Percentiles rank a stretch among this genome's conserved stretches.
Conservation (phyloP, 495 filamentous ascomycete species). For the Penicillium verhagenii region DNA sequence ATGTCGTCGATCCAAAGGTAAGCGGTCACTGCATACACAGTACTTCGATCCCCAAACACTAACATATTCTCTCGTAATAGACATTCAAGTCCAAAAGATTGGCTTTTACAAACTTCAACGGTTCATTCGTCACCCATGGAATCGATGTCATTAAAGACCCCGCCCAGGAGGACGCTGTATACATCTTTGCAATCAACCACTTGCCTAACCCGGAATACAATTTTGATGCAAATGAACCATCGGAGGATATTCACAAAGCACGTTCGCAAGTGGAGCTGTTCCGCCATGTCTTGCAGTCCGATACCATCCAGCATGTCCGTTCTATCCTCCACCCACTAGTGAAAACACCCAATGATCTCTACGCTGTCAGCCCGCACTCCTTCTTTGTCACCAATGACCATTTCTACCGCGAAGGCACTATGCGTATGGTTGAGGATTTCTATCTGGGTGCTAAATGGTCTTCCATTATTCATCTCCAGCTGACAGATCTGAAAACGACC, state of each 20-base stretch:
- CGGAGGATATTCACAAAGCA: conserved; percentile 28
- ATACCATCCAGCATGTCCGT: conserved; percentile 40
- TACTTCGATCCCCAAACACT: no score
- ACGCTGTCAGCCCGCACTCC: conserved; percentile 44
- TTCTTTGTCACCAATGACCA: conserved; percentile 65
- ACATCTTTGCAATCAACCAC: conserved; percentile 63
- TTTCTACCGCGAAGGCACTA: conserved; percentile 44
- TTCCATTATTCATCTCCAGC: conserved; percentile 35
- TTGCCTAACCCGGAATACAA: conserved; percentile 46
- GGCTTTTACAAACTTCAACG: conserved; percentile 48
- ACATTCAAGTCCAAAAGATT: conserved; percentile 51
- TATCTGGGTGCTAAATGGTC: conserved; percentile 39
- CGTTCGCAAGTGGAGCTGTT: conserved; percentile 60
- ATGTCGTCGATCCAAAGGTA: conserved; percentile 56
- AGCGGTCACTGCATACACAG: no score
- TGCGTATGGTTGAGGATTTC: conserved; percentile 44
- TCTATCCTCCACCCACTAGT: conserved; percentile 46
- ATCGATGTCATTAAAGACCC: conserved; percentile 55
- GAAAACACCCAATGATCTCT: conserved; percentile 60
- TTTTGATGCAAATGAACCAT: conserved; percentile 5
- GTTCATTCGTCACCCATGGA: conserved; percentile 59
- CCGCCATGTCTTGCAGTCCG: conserved; percentile 44
- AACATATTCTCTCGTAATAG: conserved; percentile 24
- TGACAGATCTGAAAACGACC: conserved; percentile 13
- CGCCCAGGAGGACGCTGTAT: conserved; percentile 44